Base-by-base conservation (phyloP, 192 early-diverging fungal species). In the Coemansia sp. region DNA sequence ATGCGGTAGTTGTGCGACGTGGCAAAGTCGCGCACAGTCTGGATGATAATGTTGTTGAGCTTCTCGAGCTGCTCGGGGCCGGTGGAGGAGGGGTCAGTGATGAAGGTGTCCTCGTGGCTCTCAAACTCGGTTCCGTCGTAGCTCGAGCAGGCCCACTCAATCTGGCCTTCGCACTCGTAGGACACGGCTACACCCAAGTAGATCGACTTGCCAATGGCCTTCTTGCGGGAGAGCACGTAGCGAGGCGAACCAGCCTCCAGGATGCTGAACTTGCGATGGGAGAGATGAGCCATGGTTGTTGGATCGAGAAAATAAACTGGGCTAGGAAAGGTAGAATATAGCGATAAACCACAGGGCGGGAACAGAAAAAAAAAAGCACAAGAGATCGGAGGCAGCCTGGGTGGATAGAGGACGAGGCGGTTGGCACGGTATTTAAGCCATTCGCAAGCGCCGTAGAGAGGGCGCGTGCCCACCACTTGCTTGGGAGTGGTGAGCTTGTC, bases 61-160 rank as follows among this genome's bases (percentile, higher is more conserved):
- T 82, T 55, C 32, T 88, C 82, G 62, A 87, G 82, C 53, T 80
- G 83, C n/a, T 64, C 61, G 8, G 78, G 45, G 4, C 51, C 50
- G 8, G 48, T 65, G 19, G 69, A 6, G 2, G 68, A 59, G 5
- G 69, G 46, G 45, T 65, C 68, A 24, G 74, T 31, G 24, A 51
- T 53, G 32, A 88, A 65, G 27, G 70, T 64, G 27, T 85, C 87
- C 22, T 85, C 67, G 77, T 90, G 88, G 62, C 86, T 87, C 19
- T 82, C 81, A 53, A 84, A 85, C 68, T 88, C 91, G 66, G 69
- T 82, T 20, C 90, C 91, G 69, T 93, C 90, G 68, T 93, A 89
- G 53, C 87, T 84, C 55, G 86, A 92, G 72, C 90, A 82, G 19
- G 87, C 76, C 74, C 86, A 91, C 20, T 78, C 69, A 62, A 85